These are phyloP conservation scores for Claviceps pusilla DNA, from an alignment of 2,329 filamentous ascomycete species.

Conservation along the genomic window DNA sequence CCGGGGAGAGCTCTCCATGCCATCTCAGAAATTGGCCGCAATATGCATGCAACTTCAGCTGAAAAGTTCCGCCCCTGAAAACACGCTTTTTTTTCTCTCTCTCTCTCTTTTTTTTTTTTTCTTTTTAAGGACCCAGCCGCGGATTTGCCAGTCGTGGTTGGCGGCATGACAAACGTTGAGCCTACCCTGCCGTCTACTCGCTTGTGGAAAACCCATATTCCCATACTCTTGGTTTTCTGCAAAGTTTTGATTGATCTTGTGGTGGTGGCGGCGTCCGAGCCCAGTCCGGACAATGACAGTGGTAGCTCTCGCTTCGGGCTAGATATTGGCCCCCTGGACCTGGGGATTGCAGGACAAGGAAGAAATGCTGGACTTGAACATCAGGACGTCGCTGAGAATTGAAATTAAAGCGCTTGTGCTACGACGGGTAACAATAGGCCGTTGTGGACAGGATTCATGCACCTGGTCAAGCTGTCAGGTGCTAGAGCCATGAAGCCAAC, in stretches of 20 bases:
- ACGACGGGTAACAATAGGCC: not conserved
- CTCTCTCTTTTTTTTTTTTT: not conserved
- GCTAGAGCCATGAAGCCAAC: not conserved
- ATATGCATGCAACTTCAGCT: not conserved
- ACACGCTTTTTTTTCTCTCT: not conserved
- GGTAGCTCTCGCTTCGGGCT: not conserved
- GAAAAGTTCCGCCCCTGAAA: not conserved
- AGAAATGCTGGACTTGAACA: not conserved
- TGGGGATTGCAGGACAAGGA: not conserved
- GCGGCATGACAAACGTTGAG: not conserved
- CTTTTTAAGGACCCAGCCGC: not conserved
- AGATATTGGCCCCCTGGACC: no score
- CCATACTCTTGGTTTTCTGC: no score
- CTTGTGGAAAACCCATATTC: not conserved
- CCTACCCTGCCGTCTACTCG: no score
- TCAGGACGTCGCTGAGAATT: not conserved
- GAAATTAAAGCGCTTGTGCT: not conserved
- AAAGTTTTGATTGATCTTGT: no score
- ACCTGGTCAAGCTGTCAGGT: not conserved
- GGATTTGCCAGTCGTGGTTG: no score
- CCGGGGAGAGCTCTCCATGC: not conserved
- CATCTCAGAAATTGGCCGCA: constrained; percentile 1
- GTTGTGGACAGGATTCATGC: not conserved
- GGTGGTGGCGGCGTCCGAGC: no score
- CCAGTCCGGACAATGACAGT: not conserved